Conservation (phyloP, 768 basidiomycete genomes). For the Gelatoporia subvermispora region DNA sequence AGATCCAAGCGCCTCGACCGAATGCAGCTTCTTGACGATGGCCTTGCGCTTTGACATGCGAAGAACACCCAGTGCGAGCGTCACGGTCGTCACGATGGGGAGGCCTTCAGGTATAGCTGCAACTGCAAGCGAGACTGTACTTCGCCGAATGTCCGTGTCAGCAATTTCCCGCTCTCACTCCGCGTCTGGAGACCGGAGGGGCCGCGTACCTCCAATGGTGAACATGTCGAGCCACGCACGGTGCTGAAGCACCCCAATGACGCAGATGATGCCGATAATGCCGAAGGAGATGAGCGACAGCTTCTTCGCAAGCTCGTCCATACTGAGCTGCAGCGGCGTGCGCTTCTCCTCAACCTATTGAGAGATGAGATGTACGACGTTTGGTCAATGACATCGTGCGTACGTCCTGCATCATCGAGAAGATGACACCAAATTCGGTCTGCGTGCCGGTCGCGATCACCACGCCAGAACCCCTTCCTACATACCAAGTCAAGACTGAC, state of each 20-base stretch:
- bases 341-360: conserved; percentile 74
- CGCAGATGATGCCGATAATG: conserved; percentile 90
- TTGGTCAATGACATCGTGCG: neutral
- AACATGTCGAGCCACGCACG: conserved; percentile 97
- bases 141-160: conserved; percentile 14
- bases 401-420: conserved; percentile 98
- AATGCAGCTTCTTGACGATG: conserved; percentile 95
- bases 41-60: conserved; percentile 93
- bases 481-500: neutral
- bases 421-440: conserved; percentile 95
- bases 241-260: conserved; percentile 83
- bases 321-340: conserved; percentile 87
- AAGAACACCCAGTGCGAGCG: conserved; percentile 89
- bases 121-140: conserved; percentile 90
- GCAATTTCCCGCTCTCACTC: neutral
- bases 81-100: conserved; percentile 96
- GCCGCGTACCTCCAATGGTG: conserved; percentile 84
- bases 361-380: neutral
- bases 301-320: conserved; percentile 95
- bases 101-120: conserved; percentile 96
- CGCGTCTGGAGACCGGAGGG: neutral
- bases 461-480: conserved; percentile 78
- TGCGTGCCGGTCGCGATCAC: conserved; percentile 82
- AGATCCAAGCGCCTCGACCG: conserved; percentile 89
- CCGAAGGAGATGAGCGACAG: conserved; percentile 87